Percentiles rank a stretch among this genome's conserved stretches.
phyloP scores from a whole-genome alignment of 2,329 filamentous ascomycete species.

The Beauveria scarabaeidicola region DNA sequence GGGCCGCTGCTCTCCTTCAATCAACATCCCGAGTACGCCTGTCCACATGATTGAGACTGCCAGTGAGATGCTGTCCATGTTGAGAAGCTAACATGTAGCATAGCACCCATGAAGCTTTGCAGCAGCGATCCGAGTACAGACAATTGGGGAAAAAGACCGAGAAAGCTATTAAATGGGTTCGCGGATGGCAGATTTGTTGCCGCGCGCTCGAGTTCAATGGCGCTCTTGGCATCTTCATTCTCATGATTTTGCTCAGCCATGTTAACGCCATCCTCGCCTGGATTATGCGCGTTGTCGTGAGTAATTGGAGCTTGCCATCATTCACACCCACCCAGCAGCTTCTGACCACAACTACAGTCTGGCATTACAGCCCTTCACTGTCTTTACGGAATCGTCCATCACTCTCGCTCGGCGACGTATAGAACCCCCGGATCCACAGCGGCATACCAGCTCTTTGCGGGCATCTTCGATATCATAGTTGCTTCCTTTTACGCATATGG shows the following conservation, averaged over 20 bases:
- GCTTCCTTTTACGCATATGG: slow-evolving; percentile 50
- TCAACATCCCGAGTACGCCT: slow-evolving; percentile 73
- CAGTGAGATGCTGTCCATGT: not conserved
- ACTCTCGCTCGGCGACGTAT: slow-evolving; percentile 58
- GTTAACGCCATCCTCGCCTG: slow-evolving; percentile 58
- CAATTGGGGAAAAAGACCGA: slow-evolving; percentile 65
- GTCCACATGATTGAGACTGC: not conserved
- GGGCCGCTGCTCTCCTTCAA: slow-evolving; percentile 79
- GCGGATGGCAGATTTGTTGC: slow-evolving; percentile 60
- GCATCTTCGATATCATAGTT: slow-evolving; percentile 56
- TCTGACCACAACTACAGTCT: slow-evolving; percentile 23
- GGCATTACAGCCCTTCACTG: slow-evolving; percentile 65
- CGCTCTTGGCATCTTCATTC: slow-evolving; percentile 61
- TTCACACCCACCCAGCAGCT: slow-evolving; percentile 14
- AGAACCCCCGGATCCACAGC: slow-evolving; percentile 73
- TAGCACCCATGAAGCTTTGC: slow-evolving; percentile 55
- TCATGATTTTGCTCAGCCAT: slow-evolving; percentile 68
- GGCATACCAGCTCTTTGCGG: slow-evolving; percentile 82
- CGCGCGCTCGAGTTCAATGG: slow-evolving; percentile 59
- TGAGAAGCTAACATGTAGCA: not conserved
- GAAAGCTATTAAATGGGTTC: slow-evolving; percentile 57
- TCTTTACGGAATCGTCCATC: slow-evolving; percentile 73
- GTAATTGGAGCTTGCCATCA: slow-evolving; percentile 21
- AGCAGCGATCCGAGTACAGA: slow-evolving; percentile 51
- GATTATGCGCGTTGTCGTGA: slow-evolving; percentile 69